Conservation (phyloP, 2,329 filamentous ascomycete species). For the Stachybotrys chartarum region DNA sequence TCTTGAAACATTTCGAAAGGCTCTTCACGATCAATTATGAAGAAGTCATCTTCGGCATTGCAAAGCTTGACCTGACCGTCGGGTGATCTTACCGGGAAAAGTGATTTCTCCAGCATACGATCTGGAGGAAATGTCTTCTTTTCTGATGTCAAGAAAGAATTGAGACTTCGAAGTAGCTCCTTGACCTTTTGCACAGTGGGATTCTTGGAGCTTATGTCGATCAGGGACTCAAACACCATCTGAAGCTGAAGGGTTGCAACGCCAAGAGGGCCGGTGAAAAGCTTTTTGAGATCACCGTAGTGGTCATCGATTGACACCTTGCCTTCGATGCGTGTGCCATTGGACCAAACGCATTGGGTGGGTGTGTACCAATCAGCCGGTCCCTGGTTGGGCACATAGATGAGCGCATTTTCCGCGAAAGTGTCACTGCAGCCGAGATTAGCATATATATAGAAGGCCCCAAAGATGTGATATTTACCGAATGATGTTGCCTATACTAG, state of each 20-base stretch:
- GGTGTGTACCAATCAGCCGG: slow-evolving; percentile 16
- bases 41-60: slow-evolving; percentile 16
- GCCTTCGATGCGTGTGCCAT: slow-evolving; percentile 17
- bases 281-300: slow-evolving; percentile 18
- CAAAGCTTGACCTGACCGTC: slow-evolving; percentile 8
- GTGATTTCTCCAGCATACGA: slow-evolving; percentile 3
- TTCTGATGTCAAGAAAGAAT: slow-evolving; percentile 17
- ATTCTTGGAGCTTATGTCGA: slow-evolving; percentile 5
- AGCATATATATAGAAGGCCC: neutral
- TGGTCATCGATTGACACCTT: slow-evolving; percentile 16
- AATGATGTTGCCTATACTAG: neutral
- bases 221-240: slow-evolving; percentile 24
- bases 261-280: slow-evolving; percentile 21
- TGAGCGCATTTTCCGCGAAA: slow-evolving; percentile 7
- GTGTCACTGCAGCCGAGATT: slow-evolving; percentile 3
- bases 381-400: slow-evolving; percentile 2
- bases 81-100: slow-evolving; percentile 17
- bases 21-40: slow-evolving; percentile 23
- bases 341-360: slow-evolving; percentile 25
- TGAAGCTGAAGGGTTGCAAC: slow-evolving; percentile 18
- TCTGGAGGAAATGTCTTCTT: slow-evolving; percentile 1
- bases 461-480: neutral
- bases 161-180: slow-evolving; percentile 22
- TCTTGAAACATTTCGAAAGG: slow-evolving; percentile 16
- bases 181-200: slow-evolving; percentile 15